A percentile compares a stretch with the other conserved stretches of the same genome.
These are phyloP conservation scores for Vitis vinifera DNA, from an alignment of 164 flowering plant genomes.

Conservation along the genomic window DNA sequence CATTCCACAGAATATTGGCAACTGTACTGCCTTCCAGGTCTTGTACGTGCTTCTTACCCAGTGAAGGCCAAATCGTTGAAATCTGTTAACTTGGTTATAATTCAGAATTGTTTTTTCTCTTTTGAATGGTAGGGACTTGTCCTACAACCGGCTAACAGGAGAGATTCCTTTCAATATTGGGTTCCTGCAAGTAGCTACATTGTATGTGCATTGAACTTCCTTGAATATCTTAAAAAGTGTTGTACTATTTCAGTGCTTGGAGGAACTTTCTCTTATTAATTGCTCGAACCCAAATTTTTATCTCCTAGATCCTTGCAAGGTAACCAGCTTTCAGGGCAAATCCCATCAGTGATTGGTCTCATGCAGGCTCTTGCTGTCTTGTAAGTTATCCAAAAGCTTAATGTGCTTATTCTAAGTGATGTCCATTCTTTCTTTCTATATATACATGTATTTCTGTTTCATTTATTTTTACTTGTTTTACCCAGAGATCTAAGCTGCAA, in stretches of 20 bases:
- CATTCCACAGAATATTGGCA: conserved; percentile 84
- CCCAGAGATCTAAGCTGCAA: conserved; percentile 92
- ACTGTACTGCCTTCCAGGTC: conserved; percentile 95
- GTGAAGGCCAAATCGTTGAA: not conserved
- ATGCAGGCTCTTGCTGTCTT: conserved; percentile 99
- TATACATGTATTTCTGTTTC: not conserved
- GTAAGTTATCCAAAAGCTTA: conserved; percentile 48
- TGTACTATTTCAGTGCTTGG: not conserved
- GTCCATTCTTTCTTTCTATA: not conserved
- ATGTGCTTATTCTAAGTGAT: not conserved
- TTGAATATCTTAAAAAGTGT: not conserved
- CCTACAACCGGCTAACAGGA: conserved; percentile 83
- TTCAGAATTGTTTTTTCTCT: not conserved
- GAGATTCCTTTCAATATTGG: conserved; percentile 98
- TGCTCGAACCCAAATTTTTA: not conserved
- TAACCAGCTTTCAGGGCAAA: conserved; percentile 70
- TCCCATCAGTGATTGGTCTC: conserved; percentile 90
- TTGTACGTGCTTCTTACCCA: conserved; percentile 59
- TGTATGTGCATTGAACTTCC: conserved; percentile 46
- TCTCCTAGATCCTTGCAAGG: conserved; percentile 81
- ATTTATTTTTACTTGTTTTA: not conserved
- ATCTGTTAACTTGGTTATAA: not conserved
- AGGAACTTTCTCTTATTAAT: not conserved
- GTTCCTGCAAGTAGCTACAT: conserved; percentile 94
- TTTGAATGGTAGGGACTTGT: conserved; percentile 55